Percentiles rank a stretch among this genome's conserved stretches.
Conservation (phyloP, 169 alveolate species). For the Condylostoma magnum region DNA sequence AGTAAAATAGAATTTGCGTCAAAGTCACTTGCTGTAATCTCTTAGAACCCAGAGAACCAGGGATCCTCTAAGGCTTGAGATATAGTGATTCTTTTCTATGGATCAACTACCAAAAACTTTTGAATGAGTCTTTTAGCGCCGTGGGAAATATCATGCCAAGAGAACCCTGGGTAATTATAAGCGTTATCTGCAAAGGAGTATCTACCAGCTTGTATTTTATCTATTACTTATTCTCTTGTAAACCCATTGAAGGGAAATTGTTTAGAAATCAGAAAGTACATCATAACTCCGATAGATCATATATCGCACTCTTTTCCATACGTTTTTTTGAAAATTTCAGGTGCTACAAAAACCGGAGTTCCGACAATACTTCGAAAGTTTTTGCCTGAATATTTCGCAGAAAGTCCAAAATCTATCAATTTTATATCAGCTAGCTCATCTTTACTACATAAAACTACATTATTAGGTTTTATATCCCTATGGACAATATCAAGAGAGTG, state of each 20-base stretch:
- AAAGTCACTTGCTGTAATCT: neutral
- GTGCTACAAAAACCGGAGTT: conserved; percentile 54
- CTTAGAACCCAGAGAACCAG: neutral
- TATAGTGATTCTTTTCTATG: conserved; percentile 11
- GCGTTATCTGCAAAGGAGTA: conserved; percentile 2
- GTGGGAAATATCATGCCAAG: neutral
- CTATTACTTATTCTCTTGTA: neutral
- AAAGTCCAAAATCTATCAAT: conserved; percentile 48
- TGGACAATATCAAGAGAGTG: conserved; percentile 77
- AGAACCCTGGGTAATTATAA: neutral
- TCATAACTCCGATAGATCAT: conserved; percentile 62
- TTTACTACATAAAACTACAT: conserved; percentile 40
- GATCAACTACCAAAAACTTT: neutral
- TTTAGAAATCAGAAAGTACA: conserved; percentile 48
- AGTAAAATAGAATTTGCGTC: neutral
- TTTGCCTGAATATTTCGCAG: conserved; percentile 23
- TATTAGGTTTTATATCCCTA: conserved; percentile 82
- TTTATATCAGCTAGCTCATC: conserved; percentile 43
- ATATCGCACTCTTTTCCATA: conserved; percentile 61
- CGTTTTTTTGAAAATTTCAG: conserved; percentile 39
- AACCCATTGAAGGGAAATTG: conserved; percentile 1
- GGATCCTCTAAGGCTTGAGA: neutral
- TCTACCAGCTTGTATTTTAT: too few species aligned
- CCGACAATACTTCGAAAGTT: conserved; percentile 34
- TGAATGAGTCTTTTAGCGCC: conserved; percentile 7